A percentile compares a stretch with the other conserved stretches of the same genome.
Conservation (phyloP, 306 rosid species). For the Clitoria ternatea region DNA sequence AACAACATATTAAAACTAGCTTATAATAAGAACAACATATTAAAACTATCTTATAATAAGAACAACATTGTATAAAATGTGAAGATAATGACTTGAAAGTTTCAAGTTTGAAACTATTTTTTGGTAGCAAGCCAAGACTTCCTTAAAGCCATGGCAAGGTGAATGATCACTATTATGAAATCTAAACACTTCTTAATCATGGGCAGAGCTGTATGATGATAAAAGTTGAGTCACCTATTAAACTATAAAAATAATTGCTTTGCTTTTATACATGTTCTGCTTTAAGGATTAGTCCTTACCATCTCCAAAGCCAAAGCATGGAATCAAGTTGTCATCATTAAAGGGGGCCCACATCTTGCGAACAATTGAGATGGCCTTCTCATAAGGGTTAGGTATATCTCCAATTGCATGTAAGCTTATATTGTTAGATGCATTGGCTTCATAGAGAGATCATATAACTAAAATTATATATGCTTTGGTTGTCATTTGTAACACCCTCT, state of each 20-base stretch:
- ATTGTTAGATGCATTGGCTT: constrained; percentile 34
- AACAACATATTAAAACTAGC: no score
- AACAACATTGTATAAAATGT: background rate
- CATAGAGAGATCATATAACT: no score
- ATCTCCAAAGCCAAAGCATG: constrained; percentile 92
- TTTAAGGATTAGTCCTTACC: constrained; percentile 38
- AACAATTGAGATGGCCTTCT: constrained; percentile 62
- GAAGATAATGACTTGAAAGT: constrained; percentile 51
- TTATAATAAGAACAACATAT: no score
- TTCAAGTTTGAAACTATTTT: constrained; percentile 58
- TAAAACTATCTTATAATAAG: background rate
- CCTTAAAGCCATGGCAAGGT: constrained; percentile 81
- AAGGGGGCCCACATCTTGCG: constrained; percentile 86
- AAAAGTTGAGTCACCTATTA: constrained; percentile 11
- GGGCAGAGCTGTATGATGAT: constrained; percentile 50
- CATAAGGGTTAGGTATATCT: constrained; percentile 69
- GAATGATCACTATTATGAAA: constrained; percentile 72
- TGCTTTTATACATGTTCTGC: background rate
- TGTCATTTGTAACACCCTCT: no score
- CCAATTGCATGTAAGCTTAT: constrained; percentile 73
- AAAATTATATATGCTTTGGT: no score
- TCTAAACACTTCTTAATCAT: constrained; percentile 75
- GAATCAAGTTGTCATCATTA: constrained; percentile 84
- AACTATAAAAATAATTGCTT: background rate
- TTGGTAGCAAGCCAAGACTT: constrained; percentile 71